Conservation (phyloP, 805 yeast genomes). For the Schwanniomyces sp. region DNA sequence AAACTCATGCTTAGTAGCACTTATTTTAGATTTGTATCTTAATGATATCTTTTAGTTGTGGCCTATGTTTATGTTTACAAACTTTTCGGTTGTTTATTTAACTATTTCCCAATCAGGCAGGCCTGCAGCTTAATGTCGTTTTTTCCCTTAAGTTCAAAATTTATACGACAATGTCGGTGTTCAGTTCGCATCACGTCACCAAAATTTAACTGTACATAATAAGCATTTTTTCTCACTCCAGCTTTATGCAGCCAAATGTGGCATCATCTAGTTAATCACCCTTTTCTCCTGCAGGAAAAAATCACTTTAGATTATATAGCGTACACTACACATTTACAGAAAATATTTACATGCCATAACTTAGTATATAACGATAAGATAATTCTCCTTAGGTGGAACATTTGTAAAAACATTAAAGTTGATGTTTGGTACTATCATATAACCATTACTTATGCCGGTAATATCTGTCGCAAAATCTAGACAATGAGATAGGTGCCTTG, state of each 20-base stretch:
- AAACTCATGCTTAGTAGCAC: not conserved
- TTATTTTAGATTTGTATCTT: not conserved
- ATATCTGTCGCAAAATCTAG: not conserved
- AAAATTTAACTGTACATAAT: no score
- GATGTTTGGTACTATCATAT: not conserved
- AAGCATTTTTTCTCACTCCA: no score
- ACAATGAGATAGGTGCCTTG: not conserved
- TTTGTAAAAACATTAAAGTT: not conserved
- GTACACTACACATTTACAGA: no score
- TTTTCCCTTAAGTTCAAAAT: not conserved
- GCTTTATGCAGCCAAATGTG: no score
- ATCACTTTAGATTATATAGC: no score
- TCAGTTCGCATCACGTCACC: no score
- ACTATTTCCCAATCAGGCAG: not conserved
- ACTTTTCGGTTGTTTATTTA: slow-evolving; percentile 1
- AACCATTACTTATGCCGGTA: not conserved
- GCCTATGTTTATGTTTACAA: slow-evolving; percentile 1
- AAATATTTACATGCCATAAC: no score
- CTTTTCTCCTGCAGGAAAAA: no score
- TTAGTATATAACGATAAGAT: no score
- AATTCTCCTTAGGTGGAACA: no score
- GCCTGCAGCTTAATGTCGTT: not conserved
- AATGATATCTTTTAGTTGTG: not conserved
- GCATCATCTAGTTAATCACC: no score
- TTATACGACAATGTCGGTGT: not conserved